Conservation (phyloP, 2,329 filamentous ascomycete species). For the Colletotrichum chrysophilum region DNA sequence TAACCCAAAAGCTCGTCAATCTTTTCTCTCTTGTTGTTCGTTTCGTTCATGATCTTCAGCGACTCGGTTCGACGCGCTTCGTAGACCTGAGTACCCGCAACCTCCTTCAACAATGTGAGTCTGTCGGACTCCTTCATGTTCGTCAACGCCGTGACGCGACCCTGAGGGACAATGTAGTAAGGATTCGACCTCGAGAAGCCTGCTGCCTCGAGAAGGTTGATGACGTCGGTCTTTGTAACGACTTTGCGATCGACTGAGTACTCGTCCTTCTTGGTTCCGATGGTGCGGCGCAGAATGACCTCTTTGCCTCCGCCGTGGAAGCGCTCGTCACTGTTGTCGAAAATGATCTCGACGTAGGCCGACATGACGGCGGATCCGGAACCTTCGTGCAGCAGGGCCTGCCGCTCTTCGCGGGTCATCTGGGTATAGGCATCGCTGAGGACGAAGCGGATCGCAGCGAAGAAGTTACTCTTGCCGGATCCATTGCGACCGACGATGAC, state of each 20-base stretch:
- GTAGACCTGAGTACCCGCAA: conserved; percentile 98
- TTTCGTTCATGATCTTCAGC: conserved; percentile 95
- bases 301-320: conserved; percentile 94
- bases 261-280: conserved; percentile 97
- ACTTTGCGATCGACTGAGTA: conserved; percentile 98
- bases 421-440: conserved; percentile 97
- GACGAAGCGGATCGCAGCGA: conserved; percentile 97
- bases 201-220: conserved; percentile 93
- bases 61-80: conserved; percentile 91
- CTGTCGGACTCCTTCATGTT: conserved; percentile 98
- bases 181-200: conserved; percentile 97
- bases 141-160: conserved; percentile 91
- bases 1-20: conserved; percentile 92
- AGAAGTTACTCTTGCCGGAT: conserved; percentile 99
- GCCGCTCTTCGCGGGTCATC: conserved; percentile 94
- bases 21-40: conserved; percentile 91
- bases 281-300: conserved; percentile 88
- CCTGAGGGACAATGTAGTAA: conserved; percentile 98
- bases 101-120: conserved; percentile 90
- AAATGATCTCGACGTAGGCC: conserved; percentile 99
- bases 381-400: conserved; percentile 95
- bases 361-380: conserved; percentile 98
- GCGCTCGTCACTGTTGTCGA: conserved; percentile 95
- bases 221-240: conserved; percentile 90
- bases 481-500: conserved; percentile 99